phyloP scores from a whole-genome alignment of 1,139 yeast genomes.

The Groenewaldozyma auringiensis region DNA sequence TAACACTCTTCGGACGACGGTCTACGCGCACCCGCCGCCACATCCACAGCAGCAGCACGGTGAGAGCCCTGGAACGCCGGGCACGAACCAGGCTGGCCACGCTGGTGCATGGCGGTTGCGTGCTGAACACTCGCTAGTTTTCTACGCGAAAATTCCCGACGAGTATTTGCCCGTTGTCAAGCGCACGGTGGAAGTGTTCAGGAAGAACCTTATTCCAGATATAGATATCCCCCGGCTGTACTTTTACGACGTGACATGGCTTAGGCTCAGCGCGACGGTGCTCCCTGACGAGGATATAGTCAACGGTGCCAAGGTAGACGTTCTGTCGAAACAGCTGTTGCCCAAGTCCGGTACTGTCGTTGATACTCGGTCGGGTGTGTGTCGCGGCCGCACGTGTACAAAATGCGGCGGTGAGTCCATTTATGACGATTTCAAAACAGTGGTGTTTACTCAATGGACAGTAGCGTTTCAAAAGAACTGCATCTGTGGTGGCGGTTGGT shows the following conservation, averaged over 20 bases:
- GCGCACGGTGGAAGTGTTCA: conserved; percentile 30
- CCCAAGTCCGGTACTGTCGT: conserved; percentile 19
- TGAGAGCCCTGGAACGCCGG: background rate
- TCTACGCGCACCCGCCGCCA: conserved; percentile 14
- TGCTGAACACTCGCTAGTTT: conserved; percentile 59
- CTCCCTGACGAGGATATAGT: conserved; percentile 1
- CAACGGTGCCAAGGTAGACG: conserved; percentile 19
- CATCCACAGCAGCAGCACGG: conserved; percentile 4
- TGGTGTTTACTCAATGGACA: conserved; percentile 51
- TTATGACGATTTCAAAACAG: conserved; percentile 27
- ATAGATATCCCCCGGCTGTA: conserved; percentile 40
- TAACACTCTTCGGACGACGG: conserved; percentile 27
- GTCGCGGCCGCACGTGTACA: conserved; percentile 47
- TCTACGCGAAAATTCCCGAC: conserved; percentile 51
- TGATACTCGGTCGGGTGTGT: too few relatives aligned
- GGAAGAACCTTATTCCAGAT: conserved; percentile 23
- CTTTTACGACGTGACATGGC: conserved; percentile 67
- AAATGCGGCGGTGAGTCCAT: conserved; percentile 61
- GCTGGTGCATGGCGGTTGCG: conserved; percentile 26
- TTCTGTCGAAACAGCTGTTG: conserved; percentile 28
- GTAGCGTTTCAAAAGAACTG: conserved; percentile 70
- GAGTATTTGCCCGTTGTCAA: conserved; percentile 37
- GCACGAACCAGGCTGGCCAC: conserved; percentile 7
- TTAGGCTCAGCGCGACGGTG: conserved; percentile 21
- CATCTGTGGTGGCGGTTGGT: conserved; percentile 75